Conservation (phyloP, 2,329 filamentous ascomycete genomes). For the Ceratocystis huliohia region DNA sequence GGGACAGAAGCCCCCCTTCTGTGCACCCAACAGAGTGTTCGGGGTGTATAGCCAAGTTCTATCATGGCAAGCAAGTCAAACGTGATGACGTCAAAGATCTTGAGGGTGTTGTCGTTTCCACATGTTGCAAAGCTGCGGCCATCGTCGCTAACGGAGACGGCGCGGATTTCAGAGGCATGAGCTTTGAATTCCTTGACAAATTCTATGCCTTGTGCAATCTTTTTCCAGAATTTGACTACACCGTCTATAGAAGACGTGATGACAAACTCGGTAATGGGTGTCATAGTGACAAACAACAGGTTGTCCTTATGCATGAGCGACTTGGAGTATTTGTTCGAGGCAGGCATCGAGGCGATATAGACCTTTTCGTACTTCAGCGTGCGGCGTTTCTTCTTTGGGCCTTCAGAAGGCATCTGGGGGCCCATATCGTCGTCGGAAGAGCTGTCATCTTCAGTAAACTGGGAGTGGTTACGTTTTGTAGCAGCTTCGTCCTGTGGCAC, state of each 20-base stretch:
- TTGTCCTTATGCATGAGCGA: slow-evolving; percentile 99
- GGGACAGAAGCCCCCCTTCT: slow-evolving; percentile 76
- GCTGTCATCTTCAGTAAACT: slow-evolving; percentile 37
- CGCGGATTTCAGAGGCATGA: slow-evolving; percentile 71
- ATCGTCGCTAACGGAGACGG: slow-evolving; percentile 75
- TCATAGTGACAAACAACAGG: slow-evolving; percentile 74
- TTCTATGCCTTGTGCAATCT: slow-evolving; percentile 76
- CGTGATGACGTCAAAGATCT: slow-evolving; percentile 71
- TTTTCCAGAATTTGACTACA: slow-evolving; percentile 99
- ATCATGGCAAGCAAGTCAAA: slow-evolving; percentile 81
- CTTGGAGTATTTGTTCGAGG: slow-evolving; percentile 72
- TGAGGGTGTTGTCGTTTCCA: slow-evolving; percentile 64
- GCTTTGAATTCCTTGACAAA: slow-evolving; percentile 98
- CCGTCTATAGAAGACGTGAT: slow-evolving; percentile 90
- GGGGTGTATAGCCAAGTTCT: slow-evolving; percentile 60
- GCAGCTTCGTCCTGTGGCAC: slow-evolving; percentile 11
- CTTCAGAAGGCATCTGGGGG: slow-evolving; percentile 71
- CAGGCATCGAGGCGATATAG: slow-evolving; percentile 79
- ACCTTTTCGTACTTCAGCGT: slow-evolving; percentile 90
- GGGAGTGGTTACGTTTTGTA: slow-evolving; percentile 41
- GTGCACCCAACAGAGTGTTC: slow-evolving; percentile 85
- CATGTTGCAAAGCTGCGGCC: slow-evolving; percentile 88
- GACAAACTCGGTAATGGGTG: slow-evolving; percentile 83
- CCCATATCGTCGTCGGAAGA: slow-evolving; percentile 90
- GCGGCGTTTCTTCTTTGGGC: slow-evolving; percentile 77